These are phyloP conservation scores for Salisapilia sapeloensis DNA, from an alignment of 352 stramenopile genomes.

Conservation along the genomic window DNA sequence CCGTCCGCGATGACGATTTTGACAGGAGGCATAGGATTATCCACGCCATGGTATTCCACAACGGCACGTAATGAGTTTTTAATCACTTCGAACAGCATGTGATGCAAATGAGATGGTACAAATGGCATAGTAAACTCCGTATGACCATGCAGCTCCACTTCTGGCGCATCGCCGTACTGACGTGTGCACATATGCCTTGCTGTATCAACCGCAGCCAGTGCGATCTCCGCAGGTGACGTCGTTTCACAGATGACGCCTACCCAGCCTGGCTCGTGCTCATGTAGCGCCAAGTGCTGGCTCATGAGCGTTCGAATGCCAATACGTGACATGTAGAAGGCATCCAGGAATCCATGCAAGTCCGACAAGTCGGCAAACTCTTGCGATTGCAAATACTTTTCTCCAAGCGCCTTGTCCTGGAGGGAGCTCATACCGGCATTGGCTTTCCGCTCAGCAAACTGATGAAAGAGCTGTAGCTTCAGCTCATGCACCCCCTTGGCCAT, in stretches of 20 bases:
- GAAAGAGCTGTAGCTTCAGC: constrained; percentile 84
- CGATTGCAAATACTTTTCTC: constrained; percentile 50
- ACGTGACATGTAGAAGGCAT: constrained; percentile 98
- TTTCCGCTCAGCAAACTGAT: constrained; percentile 36
- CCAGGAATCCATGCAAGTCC: constrained; percentile 95
- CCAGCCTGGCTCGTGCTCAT: constrained; percentile 79
- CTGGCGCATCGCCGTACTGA: constrained; percentile 97
- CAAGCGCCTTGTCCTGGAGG: constrained; percentile 37
- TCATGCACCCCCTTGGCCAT: constrained; percentile 99
- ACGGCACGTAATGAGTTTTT: constrained; percentile 99
- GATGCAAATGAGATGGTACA: constrained; percentile 88
- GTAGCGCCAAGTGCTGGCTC: constrained; percentile 96
- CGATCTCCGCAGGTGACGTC: constrained; percentile 93
- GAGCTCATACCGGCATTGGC: constrained; percentile 5
- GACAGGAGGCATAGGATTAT: constrained; percentile 96
- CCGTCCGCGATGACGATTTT: constrained; percentile 99
- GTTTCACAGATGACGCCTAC: constrained; percentile 91
- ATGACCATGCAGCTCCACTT: constrained; percentile 96
- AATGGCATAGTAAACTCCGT: constrained; percentile 99
- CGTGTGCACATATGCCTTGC: constrained; percentile 97
- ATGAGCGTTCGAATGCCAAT: constrained; percentile 99
- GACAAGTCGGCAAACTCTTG: constrained; percentile 82
- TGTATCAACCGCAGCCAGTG: constrained; percentile 94
- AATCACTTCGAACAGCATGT: constrained; percentile 98
- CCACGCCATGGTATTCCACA: constrained; percentile 93